These are phyloP conservation scores for Casuarina equisetifolia DNA, from an alignment of 306 rosid species.

Conservation along the genomic window DNA sequence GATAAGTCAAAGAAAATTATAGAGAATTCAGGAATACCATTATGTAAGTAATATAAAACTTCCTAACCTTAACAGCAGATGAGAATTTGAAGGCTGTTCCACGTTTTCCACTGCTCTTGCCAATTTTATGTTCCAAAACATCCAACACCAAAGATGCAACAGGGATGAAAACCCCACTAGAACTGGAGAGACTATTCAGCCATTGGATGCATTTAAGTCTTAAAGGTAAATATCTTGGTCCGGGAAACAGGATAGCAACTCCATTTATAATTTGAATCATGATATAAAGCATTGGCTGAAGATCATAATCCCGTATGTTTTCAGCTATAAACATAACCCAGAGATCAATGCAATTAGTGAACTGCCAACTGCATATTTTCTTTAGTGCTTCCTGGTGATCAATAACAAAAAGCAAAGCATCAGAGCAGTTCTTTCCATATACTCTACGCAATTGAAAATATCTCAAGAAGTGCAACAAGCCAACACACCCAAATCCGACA, in stretches of 20 bases:
- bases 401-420: conserved; percentile 31
- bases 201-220: conserved; percentile 83
- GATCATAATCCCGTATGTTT: conserved; percentile 61
- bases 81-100: conserved; percentile 50
- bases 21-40: not conserved
- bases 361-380: conserved; percentile 78
- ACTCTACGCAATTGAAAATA: not conserved
- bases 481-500: conserved; percentile 9
- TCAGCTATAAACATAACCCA: conserved; percentile 71
- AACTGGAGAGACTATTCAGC: conserved; percentile 76
- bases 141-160: conserved; percentile 75
- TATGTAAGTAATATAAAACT: conserved; percentile 5
- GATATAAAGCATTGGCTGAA: conserved; percentile 62
- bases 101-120: conserved; percentile 60
- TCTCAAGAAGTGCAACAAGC: conserved; percentile 8
- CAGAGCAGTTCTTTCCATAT: conserved; percentile 20
- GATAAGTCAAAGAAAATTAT: not conserved
- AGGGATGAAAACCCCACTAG: conserved; percentile 84
- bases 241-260: conserved; percentile 71
- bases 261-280: conserved; percentile 78
- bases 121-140: conserved; percentile 64
- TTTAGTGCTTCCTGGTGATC: conserved; percentile 73
- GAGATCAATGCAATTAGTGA: conserved; percentile 73
- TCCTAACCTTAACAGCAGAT: conserved; percentile 64
- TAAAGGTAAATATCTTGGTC: conserved; percentile 93